These are phyloP conservation scores for Entoloma clypeatum DNA, from an alignment of 1,284 basidiomycete genomes.

Conservation along the genomic window DNA sequence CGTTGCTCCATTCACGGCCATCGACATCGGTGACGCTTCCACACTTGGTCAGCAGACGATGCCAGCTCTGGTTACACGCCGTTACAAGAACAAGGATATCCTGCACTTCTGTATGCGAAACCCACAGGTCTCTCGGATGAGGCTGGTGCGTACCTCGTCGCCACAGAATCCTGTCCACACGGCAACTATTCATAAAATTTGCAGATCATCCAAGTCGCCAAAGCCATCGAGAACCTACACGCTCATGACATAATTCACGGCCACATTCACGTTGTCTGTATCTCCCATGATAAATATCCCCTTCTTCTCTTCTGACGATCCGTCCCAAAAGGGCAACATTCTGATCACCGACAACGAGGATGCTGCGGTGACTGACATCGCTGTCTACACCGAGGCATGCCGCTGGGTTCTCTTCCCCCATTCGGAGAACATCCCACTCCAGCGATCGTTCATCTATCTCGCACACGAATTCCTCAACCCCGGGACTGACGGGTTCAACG, in stretches of 20 bases:
- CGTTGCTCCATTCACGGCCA: not conserved
- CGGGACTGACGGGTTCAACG: not conserved
- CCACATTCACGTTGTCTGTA: slow-evolving; percentile 15
- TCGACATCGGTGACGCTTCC: not conserved
- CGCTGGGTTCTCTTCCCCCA: slow-evolving; percentile 2
- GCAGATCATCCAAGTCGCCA: slow-evolving; percentile 8
- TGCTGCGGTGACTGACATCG: slow-evolving; percentile 9
- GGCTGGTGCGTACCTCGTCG: not conserved
- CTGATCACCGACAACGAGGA: slow-evolving; percentile 6
- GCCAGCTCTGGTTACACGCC: slow-evolving; percentile 2
- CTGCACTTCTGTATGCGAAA: not conserved
- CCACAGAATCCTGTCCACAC: not conserved
- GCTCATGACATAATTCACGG: slow-evolving; percentile 12
- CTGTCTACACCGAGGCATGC: slow-evolving; percentile 6
- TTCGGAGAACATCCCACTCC: slow-evolving; percentile 1
- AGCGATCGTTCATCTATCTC: slow-evolving; percentile 11
- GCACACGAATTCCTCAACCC: slow-evolving; percentile 12
- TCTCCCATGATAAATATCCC: not conserved
- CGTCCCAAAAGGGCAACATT: slow-evolving; percentile 13
- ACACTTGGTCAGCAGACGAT: not conserved
- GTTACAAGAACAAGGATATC: slow-evolving; percentile 1
- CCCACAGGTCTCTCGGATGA: not conserved
- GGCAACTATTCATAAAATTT: not conserved
- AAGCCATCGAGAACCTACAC: slow-evolving; percentile 14
- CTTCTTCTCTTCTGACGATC: not conserved